Evolutionary conservation across 768 basidiomycete species (phyloP).

Genomic region (Lactarius deliciosus): DNA sequence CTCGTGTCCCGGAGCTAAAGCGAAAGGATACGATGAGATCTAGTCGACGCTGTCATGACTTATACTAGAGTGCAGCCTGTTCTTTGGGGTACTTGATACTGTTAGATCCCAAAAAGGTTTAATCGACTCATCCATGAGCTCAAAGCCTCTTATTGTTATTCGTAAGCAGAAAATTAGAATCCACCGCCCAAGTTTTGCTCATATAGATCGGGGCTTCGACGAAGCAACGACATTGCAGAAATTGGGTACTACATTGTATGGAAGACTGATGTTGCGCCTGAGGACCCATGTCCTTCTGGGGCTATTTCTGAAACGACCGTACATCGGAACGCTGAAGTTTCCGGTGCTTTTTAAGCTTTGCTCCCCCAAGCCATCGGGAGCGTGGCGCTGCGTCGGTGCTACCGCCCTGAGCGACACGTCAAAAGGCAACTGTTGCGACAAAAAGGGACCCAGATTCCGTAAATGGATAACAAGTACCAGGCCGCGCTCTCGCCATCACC

Average conservation of each 20-base stretch:
- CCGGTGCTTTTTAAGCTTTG: not conserved
- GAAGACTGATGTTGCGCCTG: not conserved
- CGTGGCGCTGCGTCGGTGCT: not conserved
- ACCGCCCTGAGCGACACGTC: not conserved
- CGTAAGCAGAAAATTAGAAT: not conserved
- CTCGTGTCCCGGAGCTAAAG: conserved; percentile 4
- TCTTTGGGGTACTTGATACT: not conserved
- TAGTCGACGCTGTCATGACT: not conserved
- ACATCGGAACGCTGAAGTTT: not conserved
- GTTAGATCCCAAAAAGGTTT: not conserved
- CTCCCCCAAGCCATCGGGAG: not conserved
- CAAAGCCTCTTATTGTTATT: not conserved
- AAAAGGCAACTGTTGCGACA: not conserved
- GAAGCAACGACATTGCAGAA: not conserved
- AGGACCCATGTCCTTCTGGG: not conserved
- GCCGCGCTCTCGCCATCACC: not conserved
- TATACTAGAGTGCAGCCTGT: not conserved
- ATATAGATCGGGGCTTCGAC: not conserved
- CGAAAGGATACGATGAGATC: conserved; percentile 8
- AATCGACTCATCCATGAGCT: not conserved
- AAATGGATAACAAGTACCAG: not conserved
- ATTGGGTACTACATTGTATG: not conserved
- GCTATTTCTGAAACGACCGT: not conserved
- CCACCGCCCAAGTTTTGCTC: not conserved
- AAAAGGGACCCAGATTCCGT: not conserved